These are phyloP conservation scores for Geotrichum ghanense DNA, from an alignment of 805 yeast genomes.

Conservation along the genomic window DNA sequence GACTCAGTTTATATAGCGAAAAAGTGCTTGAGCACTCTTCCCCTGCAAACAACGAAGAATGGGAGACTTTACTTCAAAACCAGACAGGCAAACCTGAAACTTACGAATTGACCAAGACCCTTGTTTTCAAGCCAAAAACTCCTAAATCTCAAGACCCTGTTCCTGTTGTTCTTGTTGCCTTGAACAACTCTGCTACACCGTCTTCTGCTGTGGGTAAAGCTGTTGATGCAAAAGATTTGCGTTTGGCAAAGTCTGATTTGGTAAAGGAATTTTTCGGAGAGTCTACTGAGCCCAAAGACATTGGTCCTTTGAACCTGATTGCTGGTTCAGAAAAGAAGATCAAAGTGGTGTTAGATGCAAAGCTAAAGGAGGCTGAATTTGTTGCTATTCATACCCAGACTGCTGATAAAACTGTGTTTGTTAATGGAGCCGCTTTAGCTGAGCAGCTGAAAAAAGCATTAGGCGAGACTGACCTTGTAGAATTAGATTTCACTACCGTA, in stretches of 20 bases:
- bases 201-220: constrained; percentile 50
- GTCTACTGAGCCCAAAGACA: constrained; percentile 34
- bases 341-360: constrained; percentile 47
- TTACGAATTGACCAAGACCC: constrained; percentile 41
- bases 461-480: constrained; percentile 31
- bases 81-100: constrained; percentile 6
- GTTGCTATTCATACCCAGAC: constrained; percentile 22
- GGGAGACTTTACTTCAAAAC: constrained; percentile 11
- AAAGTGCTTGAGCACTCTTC: constrained; percentile 11
- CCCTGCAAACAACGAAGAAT: constrained; percentile 14
- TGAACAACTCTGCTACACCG: constrained; percentile 60
- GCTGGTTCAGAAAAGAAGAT: constrained; percentile 42
- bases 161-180: constrained; percentile 73
- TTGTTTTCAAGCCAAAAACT: constrained; percentile 87
- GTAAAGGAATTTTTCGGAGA: constrained; percentile 47
- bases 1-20: neutral
- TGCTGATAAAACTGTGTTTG: constrained; percentile 26
- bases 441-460: constrained; percentile 38
- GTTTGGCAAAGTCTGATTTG: constrained; percentile 76
- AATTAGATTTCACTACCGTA: constrained; percentile 26
- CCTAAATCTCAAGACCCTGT: constrained; percentile 69
- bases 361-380: constrained; percentile 28
- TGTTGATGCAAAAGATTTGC: constrained; percentile 70
- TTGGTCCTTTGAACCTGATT: constrained; percentile 22
- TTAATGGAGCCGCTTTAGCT: constrained; percentile 25